A percentile compares a stretch with the other conserved stretches of the same genome.
phyloP scores from a whole-genome alignment of 2,329 filamentous ascomycete species.

The Hymenoscyphus occultus region DNA sequence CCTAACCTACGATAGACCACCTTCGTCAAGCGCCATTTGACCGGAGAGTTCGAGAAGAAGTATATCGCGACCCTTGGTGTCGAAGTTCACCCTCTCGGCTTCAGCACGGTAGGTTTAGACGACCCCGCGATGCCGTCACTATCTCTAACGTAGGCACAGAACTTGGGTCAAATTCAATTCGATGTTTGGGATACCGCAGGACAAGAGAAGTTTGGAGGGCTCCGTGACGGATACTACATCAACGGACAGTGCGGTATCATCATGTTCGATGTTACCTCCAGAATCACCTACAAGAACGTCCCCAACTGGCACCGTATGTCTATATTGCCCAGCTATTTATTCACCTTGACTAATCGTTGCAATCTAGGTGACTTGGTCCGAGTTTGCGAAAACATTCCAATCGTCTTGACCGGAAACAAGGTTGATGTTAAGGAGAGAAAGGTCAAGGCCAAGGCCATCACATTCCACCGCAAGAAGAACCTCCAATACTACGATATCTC shows the following conservation, averaged over 20 bases:
- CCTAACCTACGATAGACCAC: conserved; percentile 68
- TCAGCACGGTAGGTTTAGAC: conserved; percentile 80
- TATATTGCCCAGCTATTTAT: neutral
- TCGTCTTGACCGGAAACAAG: conserved; percentile 98
- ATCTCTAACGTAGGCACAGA: conserved; percentile 47
- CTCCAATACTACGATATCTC: conserved; percentile 99
- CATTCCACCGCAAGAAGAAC: conserved; percentile 99
- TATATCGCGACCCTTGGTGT: conserved; percentile 99
- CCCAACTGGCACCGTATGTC: conserved; percentile 99
- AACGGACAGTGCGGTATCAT: conserved; percentile 99
- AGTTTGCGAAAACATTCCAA: conserved; percentile 98
- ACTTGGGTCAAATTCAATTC: conserved; percentile 95
- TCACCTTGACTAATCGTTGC: conserved; percentile 19
- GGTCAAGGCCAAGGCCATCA: conserved; percentile 99
- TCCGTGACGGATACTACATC: conserved; percentile 99
- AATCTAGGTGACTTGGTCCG: conserved; percentile 86
- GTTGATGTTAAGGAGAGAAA: conserved; percentile 99
- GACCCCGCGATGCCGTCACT: conserved; percentile 19
- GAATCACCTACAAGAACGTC: conserved; percentile 99
- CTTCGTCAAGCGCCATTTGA: conserved; percentile 99
- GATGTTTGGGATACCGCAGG: conserved; percentile 99
- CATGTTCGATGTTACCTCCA: conserved; percentile 99
- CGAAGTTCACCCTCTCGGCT: conserved; percentile 96
- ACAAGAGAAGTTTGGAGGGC: conserved; percentile 99
- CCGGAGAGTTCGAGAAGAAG: conserved; percentile 99